Percentiles rank a stretch among this genome's conserved stretches.
These are phyloP conservation scores for Globisporangium solare DNA, from an alignment of 352 stramenopile species.

Conservation along the genomic window DNA sequence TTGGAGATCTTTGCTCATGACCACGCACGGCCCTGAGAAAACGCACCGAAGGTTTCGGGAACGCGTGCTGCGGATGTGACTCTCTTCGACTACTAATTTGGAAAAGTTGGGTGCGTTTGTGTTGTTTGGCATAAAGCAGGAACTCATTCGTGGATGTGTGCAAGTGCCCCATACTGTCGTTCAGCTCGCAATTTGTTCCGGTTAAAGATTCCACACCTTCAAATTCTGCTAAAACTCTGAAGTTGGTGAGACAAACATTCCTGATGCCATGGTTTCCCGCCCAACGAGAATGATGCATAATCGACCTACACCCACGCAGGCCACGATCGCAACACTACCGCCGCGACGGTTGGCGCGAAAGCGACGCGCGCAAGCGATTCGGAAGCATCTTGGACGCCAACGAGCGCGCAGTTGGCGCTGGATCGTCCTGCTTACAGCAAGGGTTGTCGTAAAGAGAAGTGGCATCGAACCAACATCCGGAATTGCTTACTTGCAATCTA, in stretches of 20 bases:
- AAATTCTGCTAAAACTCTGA: not conserved
- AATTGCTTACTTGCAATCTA: too few species aligned
- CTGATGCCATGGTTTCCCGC: not conserved
- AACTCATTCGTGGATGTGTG: not conserved
- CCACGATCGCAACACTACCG: too few species aligned
- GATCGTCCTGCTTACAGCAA: not conserved
- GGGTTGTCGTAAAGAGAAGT: too few species aligned
- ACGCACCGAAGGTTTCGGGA: constrained; percentile 8
- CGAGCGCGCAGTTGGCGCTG: not conserved
- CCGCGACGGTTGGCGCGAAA: too few species aligned
- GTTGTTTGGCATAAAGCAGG: too few species aligned
- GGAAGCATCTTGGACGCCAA: too few species aligned
- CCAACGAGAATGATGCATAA: constrained; percentile 2
- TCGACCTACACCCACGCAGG: constrained; percentile 1
- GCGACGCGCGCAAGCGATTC: too few species aligned
- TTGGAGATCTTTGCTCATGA: not conserved
- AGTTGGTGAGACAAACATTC: not conserved
- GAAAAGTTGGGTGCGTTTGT: too few species aligned
- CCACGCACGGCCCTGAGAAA: not conserved
- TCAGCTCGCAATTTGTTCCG: not conserved
- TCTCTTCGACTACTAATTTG: too few species aligned
- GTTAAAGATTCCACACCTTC: not conserved
- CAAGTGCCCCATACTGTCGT: not conserved
- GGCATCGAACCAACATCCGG: too few species aligned
- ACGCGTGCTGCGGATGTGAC: not conserved